phyloP scores from a whole-genome alignment of 2,329 filamentous ascomycete genomes.

The Alternaria sp. region DNA sequence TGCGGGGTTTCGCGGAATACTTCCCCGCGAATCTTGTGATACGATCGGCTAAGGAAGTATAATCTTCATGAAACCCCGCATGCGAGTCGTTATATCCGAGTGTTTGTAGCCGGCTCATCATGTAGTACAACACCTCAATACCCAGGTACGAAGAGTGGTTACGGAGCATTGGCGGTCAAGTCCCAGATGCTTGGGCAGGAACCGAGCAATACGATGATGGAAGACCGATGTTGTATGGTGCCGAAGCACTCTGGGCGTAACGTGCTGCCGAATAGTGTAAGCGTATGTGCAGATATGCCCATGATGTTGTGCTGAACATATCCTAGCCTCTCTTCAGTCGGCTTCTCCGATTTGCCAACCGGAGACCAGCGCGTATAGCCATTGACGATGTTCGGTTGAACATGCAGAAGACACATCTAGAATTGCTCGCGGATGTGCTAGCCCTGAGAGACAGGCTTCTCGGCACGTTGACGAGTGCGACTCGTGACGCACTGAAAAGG shows the following conservation, averaged over 20 bases:
- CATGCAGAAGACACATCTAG: constrained; percentile 48
- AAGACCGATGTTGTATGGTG: constrained; percentile 34
- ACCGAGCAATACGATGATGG: constrained; percentile 20
- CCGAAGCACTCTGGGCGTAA: constrained; percentile 35
- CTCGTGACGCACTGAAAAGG: constrained; percentile 35
- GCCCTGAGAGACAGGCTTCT: constrained; percentile 49
- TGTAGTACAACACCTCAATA: not conserved
- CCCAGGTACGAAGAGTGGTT: not conserved
- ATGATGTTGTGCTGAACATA: constrained; percentile 11
- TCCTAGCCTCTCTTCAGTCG: constrained; percentile 49
- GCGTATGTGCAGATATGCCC: not conserved
- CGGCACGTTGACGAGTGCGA: constrained; percentile 34
- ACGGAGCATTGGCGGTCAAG: not conserved
- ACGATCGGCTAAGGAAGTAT: not conserved
- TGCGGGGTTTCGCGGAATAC: constrained; percentile 27
- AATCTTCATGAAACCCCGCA: constrained; percentile 14
- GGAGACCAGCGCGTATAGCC: constrained; percentile 43
- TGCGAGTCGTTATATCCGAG: constrained; percentile 19
- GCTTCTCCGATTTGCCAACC: constrained; percentile 49
- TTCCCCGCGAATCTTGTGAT: constrained; percentile 21
- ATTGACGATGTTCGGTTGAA: constrained; percentile 50
- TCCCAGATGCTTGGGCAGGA: not conserved
- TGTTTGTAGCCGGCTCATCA: not conserved
- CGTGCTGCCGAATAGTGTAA: constrained; percentile 43
- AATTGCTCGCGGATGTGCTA: constrained; percentile 55